Evolutionary conservation across 2,329 filamentous ascomycete genomes (phyloP), one percentile per base, ranked within the genome.

Genomic region (Neodidymelliopsis sp.): DNA sequence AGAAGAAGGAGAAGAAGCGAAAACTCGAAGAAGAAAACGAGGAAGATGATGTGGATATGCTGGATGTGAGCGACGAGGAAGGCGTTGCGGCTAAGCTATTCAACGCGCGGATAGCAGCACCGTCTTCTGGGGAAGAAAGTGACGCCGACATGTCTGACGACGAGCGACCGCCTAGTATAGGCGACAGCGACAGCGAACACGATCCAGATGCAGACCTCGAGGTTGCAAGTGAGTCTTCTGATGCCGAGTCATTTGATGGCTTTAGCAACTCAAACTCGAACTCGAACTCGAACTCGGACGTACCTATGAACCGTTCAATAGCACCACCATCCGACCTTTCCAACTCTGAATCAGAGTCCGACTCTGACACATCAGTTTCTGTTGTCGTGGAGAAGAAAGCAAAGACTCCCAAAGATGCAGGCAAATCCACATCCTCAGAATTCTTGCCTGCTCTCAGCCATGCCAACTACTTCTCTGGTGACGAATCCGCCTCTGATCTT

Each of bases 401-500:
- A 11, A 44, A 35, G 11, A 1, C 28, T 8, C 4, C 40, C 6
- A 70, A 63, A 49, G 15, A 38, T 59, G 10, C 42, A 12, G 47
- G 51, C 1, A 52, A 61, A 51, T 36, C 55, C 23, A 60, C 62
- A 25, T 67, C 70, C 20, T 84, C 88, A 0, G 83, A 83, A 0
- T 91, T 91, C 67, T 75, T 94, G 2, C 90, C 90, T 0, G 85
- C 86, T 1, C 81, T 94, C 12, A 90, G 90, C 44, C 79, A 84
- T 81, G 87, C 85, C 15, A 88, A 88, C 47, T 95, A 93, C 74
- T 82, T 90, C 62, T 91, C 88, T 2, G 89, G 88, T 35, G 89
- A 86, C 7, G 88, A 90, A 6, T 88, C 86, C 0, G 76, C 89
- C 16, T 88, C 91, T 41, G 76, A 79, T 23, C 72, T 80, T 16